Conservation (phyloP, 2,329 filamentous ascomycete species). For the Pseudogymnoascus sp. region DNA sequence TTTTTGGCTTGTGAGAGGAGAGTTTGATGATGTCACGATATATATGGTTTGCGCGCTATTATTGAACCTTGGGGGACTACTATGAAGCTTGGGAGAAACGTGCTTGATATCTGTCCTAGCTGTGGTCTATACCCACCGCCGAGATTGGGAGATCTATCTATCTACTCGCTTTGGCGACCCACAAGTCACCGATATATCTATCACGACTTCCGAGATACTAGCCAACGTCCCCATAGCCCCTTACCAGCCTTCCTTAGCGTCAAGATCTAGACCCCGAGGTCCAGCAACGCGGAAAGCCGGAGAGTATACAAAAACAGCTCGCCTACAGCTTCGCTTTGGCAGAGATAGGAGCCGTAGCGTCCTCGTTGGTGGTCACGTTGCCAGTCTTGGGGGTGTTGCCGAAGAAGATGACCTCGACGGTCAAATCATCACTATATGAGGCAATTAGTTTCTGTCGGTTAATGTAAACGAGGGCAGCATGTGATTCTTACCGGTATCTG, state of each 20-base stretch:
- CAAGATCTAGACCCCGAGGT: not conserved
- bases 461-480: not conserved
- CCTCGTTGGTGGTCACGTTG: slow-evolving; percentile 72
- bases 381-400: slow-evolving; percentile 70
- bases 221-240: not conserved
- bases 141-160: not conserved
- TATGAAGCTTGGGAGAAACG: not conserved
- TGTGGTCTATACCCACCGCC: not conserved
- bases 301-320: not conserved
- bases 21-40: not conserved
- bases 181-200: not conserved
- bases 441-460: slow-evolving; percentile 11
- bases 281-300: not conserved
- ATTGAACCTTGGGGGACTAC: not conserved
- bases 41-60: not conserved
- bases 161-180: not conserved
- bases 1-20: not conserved
- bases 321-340: slow-evolving; percentile 24
- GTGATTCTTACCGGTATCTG: slow-evolving; percentile 64
- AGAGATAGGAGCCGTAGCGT: slow-evolving; percentile 56
- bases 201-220: not conserved
- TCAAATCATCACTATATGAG: slow-evolving; percentile 75
- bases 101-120: not conserved
- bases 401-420: slow-evolving; percentile 98
- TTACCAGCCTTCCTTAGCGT: not conserved